phyloP scores from a whole-genome alignment of 169 alveolate species.

The Cryptosporidium meleagridis region DNA sequence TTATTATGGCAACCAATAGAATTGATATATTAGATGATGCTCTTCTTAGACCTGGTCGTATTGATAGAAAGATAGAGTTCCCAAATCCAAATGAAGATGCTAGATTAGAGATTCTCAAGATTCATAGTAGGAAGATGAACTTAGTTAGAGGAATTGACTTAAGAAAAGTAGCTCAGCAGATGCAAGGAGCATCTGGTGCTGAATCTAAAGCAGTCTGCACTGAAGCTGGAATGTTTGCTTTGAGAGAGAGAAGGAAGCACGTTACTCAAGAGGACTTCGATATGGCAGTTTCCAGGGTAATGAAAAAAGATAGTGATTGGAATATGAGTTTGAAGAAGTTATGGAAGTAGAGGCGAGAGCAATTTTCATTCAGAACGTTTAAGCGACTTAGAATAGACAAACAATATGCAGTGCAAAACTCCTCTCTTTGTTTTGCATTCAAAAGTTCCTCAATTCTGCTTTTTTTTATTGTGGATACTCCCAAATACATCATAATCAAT shows the following conservation, averaged over 20 bases:
- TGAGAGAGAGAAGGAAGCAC: conserved; percentile 98
- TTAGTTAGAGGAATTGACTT: conserved; percentile 97
- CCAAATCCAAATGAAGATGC: conserved; percentile 89
- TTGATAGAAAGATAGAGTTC: conserved; percentile 97
- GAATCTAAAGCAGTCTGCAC: conserved; percentile 99
- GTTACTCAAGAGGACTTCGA: conserved; percentile 98
- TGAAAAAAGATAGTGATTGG: conserved; percentile 93
- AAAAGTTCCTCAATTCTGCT: neutral
- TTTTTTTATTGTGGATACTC: neutral
- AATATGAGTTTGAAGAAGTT: conserved; percentile 89
- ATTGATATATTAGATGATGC: conserved; percentile 90
- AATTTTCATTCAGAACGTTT: neutral
- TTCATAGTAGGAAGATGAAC: conserved; percentile 97
- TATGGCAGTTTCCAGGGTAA: conserved; percentile 96
- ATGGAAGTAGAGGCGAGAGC: conserved; percentile 84
- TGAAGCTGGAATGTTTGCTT: conserved; percentile 99
- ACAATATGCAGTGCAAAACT: neutral
- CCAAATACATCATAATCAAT: neutral
- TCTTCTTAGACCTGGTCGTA: conserved; percentile 91
- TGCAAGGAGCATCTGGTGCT: conserved; percentile 98
- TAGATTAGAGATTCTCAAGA: conserved; percentile 94
- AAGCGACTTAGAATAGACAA: neutral
- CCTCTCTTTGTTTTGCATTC: neutral
- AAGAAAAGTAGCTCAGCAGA: conserved; percentile 92
- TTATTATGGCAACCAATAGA: conserved; percentile 91